Evolutionary conservation across 2,329 filamentous ascomycete species (phyloP), one percentile per base, ranked within the genome.

Genomic region (Colletotrichum tabaci): DNA sequence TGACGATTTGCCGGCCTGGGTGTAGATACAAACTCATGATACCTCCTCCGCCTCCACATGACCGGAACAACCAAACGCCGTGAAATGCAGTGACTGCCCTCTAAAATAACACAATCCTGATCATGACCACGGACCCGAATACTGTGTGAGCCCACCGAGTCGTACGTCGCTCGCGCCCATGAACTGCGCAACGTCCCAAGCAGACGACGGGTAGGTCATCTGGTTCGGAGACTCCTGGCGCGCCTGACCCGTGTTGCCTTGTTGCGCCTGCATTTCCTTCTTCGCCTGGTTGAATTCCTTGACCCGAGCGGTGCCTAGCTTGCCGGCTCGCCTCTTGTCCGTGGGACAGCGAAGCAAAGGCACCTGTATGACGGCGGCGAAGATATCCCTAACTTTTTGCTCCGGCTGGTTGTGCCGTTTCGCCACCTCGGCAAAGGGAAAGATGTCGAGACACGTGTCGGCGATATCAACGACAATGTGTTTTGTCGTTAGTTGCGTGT

Each of bases 391-490:
- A 10, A 88, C 83, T 72, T 83, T 85, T 47, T 83, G 80, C 10
- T 84, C 79, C 0, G 83, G 74, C 15, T 82, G 77, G 16, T 81
- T 79, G 72, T 87, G 85, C 23, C 85, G 80, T 63, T 81, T 79
- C 2, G 86, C 86, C 4, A 88, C 80, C 42, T 82, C 81, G 4
- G 81, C 81, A 61, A 86, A 86, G 4, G 86, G 86, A 61, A 87
- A 86, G 4, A 77, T 77, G 60, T 82, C 80, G 74, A 86, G 82
- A 53, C 84, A 84, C 0, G 85, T 87, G 75, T 87, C 83, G 4
- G 85, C 85, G 26, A 87, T 82, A 75, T 87, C 86, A 30, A 86
- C 83, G 47, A 87, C 83, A 30, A 86, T 81, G 47, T 79, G 81
- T 67, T 82, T 84, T 35, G 79, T 79, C 52, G 79, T 78, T 42